Percentiles rank a stretch among this genome's conserved stretches.
phyloP scores from a whole-genome alignment of 2,329 filamentous ascomycete genomes.

The Aspergillus sp. region DNA sequence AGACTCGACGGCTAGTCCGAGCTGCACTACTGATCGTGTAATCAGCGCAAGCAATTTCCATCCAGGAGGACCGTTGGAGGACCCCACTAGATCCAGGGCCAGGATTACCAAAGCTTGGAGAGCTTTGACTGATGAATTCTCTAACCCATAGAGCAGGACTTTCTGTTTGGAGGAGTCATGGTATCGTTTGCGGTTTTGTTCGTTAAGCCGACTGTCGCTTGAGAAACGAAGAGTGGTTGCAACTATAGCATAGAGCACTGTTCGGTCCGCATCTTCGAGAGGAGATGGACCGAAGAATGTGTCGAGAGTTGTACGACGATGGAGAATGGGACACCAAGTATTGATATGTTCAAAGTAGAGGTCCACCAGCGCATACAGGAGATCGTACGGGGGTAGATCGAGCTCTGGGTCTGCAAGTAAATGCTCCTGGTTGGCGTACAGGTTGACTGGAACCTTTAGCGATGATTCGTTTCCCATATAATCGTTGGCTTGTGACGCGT shows the following conservation, averaged over 20 bases:
- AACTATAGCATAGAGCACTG: constrained; percentile 84
- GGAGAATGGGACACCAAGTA: constrained; percentile 86
- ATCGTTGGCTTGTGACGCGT: constrained; percentile 25
- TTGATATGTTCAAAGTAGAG: constrained; percentile 80
- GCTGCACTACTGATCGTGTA: constrained; percentile 81
- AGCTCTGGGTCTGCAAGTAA: constrained; percentile 56
- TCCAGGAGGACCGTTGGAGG: constrained; percentile 83
- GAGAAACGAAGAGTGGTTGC: constrained; percentile 85
- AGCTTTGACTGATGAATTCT: constrained; percentile 85
- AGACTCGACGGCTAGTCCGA: constrained; percentile 80
- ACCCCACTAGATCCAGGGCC: constrained; percentile 80
- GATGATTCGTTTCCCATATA: constrained; percentile 52
- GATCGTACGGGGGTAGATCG: constrained; percentile 72
- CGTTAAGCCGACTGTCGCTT: constrained; percentile 71
- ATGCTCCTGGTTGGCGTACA: constrained; percentile 53
- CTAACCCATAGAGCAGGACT: constrained; percentile 82
- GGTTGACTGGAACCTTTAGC: constrained; percentile 61
- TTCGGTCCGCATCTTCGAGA: constrained; percentile 77
- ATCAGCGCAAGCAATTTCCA: constrained; percentile 92
- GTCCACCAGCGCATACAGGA: constrained; percentile 71
- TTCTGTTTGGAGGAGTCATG: constrained; percentile 81
- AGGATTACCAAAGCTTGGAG: constrained; percentile 86
- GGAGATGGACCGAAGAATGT: constrained; percentile 75
- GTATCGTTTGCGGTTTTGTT: constrained; percentile 72
- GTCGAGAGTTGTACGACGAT: constrained; percentile 78